Percentiles rank a stretch among this genome's conserved stretches.
Evolutionary conservation across 345 rosid species (phyloP).

Genomic region (Eucalyptus decipiens): DNA sequence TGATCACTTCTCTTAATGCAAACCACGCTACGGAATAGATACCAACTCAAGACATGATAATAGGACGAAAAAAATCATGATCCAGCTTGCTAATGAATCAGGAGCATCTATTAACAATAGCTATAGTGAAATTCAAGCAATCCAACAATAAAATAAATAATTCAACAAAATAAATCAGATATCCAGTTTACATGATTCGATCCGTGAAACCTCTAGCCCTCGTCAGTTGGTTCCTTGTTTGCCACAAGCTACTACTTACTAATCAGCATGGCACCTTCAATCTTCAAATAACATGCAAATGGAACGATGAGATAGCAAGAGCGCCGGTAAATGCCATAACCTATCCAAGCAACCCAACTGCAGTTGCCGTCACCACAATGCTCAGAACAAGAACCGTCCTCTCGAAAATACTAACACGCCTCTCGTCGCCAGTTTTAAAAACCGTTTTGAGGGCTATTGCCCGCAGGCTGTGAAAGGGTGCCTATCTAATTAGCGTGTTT

Average conservation of each 20-base stretch:
- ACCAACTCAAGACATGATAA: not conserved
- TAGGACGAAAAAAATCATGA: not conserved
- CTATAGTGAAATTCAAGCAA: not conserved
- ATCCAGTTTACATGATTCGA: fast-evolving
- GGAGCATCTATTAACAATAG: not conserved
- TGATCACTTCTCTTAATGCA: not conserved
- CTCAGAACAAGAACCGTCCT: not conserved
- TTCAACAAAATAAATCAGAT: not conserved
- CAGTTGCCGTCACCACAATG: not conserved
- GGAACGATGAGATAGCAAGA: not conserved
- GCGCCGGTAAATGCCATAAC: not conserved
- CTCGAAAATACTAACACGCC: not conserved
- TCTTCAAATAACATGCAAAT: not conserved
- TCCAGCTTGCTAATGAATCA: not conserved
- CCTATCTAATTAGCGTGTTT: not conserved
- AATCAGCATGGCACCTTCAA: not conserved
- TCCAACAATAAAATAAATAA: not conserved
- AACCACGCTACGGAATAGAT: not conserved
- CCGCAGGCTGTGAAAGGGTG: not conserved
- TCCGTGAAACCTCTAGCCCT: not conserved
- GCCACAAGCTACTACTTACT: not conserved
- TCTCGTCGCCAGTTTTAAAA: not conserved
- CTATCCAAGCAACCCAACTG: not conserved
- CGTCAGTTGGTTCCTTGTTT: fast-evolving
- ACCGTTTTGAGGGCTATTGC: not conserved